Percentiles rank a stretch among this genome's conserved stretches.
Conservation (phyloP, 805 yeast genomes). For the Candida michaelii region DNA sequence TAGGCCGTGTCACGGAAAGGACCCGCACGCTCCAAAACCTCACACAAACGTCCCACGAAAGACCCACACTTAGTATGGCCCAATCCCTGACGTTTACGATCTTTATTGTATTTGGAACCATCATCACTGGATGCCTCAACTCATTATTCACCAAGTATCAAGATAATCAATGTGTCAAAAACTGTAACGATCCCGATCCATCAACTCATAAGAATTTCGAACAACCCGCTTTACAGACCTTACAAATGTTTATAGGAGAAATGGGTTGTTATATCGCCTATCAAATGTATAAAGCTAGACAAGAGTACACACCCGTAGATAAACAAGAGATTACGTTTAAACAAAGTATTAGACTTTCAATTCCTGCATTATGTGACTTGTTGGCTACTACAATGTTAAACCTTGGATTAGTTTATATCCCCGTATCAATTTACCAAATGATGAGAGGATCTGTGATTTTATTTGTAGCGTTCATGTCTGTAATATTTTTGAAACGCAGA, state of each 20-base stretch:
- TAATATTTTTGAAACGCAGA: slow-evolving; percentile 54
- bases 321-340: slow-evolving; percentile 12
- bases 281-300: slow-evolving; percentile 17
- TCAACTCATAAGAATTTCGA: slow-evolving; percentile 53
- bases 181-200: slow-evolving; percentile 49
- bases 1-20: no score
- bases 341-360: slow-evolving; percentile 32
- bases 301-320: slow-evolving; percentile 14
- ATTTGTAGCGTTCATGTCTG: slow-evolving; percentile 72
- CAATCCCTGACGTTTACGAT: slow-evolving; percentile 1
- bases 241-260: slow-evolving; percentile 83
- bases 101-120: slow-evolving; percentile 43
- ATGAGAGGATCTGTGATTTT: slow-evolving; percentile 76
- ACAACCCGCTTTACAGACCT: slow-evolving; percentile 76
- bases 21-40: no score
- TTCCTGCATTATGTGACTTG: slow-evolving; percentile 73
- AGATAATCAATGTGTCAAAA: slow-evolving; percentile 67
- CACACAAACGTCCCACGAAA: background rate
- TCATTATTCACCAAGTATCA: slow-evolving; percentile 74
- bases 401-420: slow-evolving; percentile 69
- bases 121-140: slow-evolving; percentile 69
- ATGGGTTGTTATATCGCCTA: slow-evolving; percentile 47
- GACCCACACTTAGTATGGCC: background rate
- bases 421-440: slow-evolving; percentile 83
- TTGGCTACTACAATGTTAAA: slow-evolving; percentile 74